phyloP scores from a whole-genome alignment of 768 basidiomycete species.

The Piloderma croceum region DNA sequence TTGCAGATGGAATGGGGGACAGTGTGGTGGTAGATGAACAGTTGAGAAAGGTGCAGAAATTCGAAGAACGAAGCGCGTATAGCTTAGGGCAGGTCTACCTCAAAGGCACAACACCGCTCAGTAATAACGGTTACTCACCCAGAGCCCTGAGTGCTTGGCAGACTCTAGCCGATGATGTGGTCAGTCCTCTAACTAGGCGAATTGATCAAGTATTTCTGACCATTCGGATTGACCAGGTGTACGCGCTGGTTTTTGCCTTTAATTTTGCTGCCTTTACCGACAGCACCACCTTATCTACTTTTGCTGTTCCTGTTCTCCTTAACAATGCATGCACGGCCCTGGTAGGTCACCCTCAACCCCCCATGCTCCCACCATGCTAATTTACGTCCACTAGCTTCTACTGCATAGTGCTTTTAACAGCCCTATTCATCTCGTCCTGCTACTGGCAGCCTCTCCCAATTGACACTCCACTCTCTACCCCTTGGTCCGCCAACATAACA shows the following conservation, averaged over 20 bases:
- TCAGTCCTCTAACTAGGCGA: conserved; percentile 26
- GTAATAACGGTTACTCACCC: not conserved
- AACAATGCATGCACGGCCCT: conserved; percentile 77
- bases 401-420: conserved; percentile 75
- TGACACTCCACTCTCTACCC: conserved; percentile 53
- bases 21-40: conserved; percentile 8
- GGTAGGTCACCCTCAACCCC: conserved; percentile 42
- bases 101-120: conserved; percentile 15
- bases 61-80: conserved; percentile 10
- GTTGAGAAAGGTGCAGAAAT: conserved; percentile 28
- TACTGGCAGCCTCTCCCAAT: conserved; percentile 83
- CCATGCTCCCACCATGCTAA: conserved; percentile 4
- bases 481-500: conserved; percentile 67
- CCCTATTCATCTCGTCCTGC: conserved; percentile 83
- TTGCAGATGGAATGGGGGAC: conserved; percentile 6
- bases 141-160: not conserved
- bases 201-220: not conserved
- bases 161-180: conserved; percentile 56
- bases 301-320: conserved; percentile 71
- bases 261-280: conserved; percentile 70
- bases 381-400: conserved; percentile 54
- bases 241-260: conserved; percentile 83
- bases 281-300: conserved; percentile 75
- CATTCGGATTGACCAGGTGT: conserved; percentile 49
- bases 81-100: conserved; percentile 9